Evolutionary conservation across 108 stramenopile species (phyloP), one percentile per base, ranked within the genome.

Genomic region (Skeletonema menzelii): DNA sequence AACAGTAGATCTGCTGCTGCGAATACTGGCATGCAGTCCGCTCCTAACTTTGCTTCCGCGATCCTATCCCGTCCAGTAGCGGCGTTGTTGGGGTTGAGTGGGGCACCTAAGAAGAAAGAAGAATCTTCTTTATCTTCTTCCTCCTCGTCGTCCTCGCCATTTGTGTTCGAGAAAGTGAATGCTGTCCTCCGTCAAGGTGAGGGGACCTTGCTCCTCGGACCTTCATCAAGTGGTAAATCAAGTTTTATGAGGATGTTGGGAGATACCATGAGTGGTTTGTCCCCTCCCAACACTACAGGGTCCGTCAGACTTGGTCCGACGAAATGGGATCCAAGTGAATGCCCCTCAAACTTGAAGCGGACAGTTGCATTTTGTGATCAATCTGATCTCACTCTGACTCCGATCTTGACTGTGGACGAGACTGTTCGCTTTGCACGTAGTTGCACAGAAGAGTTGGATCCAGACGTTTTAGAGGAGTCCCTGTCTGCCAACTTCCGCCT

Each of bases 361-460:
- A 42, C 26, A 38, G 40, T 42, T 4, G 31, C 62, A 40, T 63
- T 26, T 40, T 10, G 6, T 40, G 62, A 63, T 32, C 62, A 63
- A 24, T 20, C 34, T 13, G 62, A 63, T 40, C 62, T 63, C 5
- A 63, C 62, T 20, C 62, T 63, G 4, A 63, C 62, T 31, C 62
- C 62, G 8, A 63, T 63, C 28, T 38, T 63, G 20, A 63, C 62
- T 3, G 62, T 63, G 31, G 19, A 20, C 0, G 62, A 63, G 5
- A 63, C 62, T 40, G 19, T 63, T 5, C 3, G 26, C 3, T 63
- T 63, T 40, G 26, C 62, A 31, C 22, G 62, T 42, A 42, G 40
- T 7, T 42, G 40, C 7, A 42, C 40, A 14, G 40, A 42, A 7
- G 7, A 42, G 4, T 7, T 42, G 5, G 3, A 42, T 42, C 40